Base-by-base conservation (phyloP, 371 early-diverging fungal species). In the Chytridiales sp. region DNA sequence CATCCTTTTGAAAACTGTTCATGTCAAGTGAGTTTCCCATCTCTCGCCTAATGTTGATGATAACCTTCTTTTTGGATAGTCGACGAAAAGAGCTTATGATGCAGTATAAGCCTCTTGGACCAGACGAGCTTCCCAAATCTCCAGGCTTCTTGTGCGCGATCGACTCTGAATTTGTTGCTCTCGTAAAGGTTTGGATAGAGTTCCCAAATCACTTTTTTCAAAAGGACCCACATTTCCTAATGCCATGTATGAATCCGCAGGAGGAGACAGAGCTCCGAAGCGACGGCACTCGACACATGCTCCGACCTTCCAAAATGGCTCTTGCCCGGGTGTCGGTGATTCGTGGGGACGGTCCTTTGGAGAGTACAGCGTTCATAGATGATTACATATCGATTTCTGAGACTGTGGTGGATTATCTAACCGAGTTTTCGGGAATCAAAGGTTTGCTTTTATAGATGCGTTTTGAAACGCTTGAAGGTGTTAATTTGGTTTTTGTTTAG, bases 101-200 rank as follows among this genome's bases (percentile, higher is more conserved):
- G 21, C 66, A 63, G 13, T 80, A 82, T 51, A 69, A 80, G 58
- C 63, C 83, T 4, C 56, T 89, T 24, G 61, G 69, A 6, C 69
- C 70, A 3, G 78, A 82, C 0, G 91, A 92, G 61, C 81, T 89
- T 68, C 71, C 84, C 3, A 49, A 73, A 1, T 73, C 74, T 21
- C 77, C 85, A 2, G 90, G 86, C 0, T 86, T 81, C 43, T 58
- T 90, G 4, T 82, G 86, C 11, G 96, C 94, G 0, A 84, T 97
- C 51, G 97, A 97, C 67, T 92, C 95, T 0, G 97, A 97, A 72
- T 97, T 95, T 77, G 94, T 97, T 2, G 86, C 91, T 1, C 68
- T 93, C 35, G 87, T 83, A 40, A 83, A 87, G 64, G 86, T 83
- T 35, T 1, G 19, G 40, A 43, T 56, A 21, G 46, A 1, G 22